These are phyloP conservation scores for Trypanosomatidae sp. DNA, from an alignment of 208 protist genomes.

Conservation along the genomic window DNA sequence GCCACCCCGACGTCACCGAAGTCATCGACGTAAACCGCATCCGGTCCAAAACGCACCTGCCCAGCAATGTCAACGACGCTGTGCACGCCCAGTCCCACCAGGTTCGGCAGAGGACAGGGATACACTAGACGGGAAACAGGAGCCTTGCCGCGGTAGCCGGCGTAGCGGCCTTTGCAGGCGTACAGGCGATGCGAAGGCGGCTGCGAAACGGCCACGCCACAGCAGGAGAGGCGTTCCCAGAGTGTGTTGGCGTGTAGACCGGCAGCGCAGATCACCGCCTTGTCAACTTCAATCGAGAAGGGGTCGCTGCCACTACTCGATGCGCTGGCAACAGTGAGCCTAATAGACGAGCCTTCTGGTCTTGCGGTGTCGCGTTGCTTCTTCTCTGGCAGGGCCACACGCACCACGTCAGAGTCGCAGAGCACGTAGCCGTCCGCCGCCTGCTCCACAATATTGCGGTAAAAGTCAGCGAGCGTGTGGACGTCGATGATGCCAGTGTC, in stretches of 20 bases:
- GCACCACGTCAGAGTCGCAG: conserved; percentile 18
- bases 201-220: neutral
- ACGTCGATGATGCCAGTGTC: conserved; percentile 53
- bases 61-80: conserved; percentile 40
- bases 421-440: conserved; percentile 20
- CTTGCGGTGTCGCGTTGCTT: neutral
- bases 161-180: conserved; percentile 40
- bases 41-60: conserved; percentile 35
- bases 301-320: no score
- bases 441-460: conserved; percentile 11
- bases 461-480: conserved; percentile 26
- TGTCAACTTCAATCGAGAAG: no score
- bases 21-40: conserved; percentile 29
- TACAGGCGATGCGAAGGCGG: conserved; percentile 29
- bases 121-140: conserved; percentile 28
- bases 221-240: conserved; percentile 17
- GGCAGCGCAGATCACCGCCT: no score
- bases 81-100: conserved; percentile 38
- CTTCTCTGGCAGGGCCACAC: conserved; percentile 3
- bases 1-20: conserved; percentile 17
- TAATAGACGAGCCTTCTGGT: neutral
- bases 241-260: conserved; percentile 18
- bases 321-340: conserved; percentile 13
- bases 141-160: conserved; percentile 28
- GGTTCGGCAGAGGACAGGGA: conserved; percentile 34